These are phyloP conservation scores for Nakazawaea laoshanensis DNA, from an alignment of 805 yeast species.

Conservation along the genomic window DNA sequence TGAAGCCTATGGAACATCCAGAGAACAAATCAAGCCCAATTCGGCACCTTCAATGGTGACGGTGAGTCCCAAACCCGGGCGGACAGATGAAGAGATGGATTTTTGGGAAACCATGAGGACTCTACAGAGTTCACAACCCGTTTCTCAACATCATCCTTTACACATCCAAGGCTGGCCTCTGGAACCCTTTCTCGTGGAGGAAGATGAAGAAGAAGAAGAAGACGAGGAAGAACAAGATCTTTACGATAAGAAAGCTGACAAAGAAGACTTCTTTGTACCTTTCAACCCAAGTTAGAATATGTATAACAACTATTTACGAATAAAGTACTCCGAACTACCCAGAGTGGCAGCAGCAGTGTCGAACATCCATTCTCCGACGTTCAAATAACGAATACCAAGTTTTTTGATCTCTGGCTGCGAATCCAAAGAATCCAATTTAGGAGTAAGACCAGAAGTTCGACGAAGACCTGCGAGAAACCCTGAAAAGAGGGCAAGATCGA, in stretches of 20 bases:
- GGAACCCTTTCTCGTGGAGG: no score
- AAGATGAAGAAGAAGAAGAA: conserved; percentile 19
- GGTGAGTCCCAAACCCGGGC: no score
- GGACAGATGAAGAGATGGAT: conserved; percentile 58
- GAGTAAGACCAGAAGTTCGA: conserved; percentile 61
- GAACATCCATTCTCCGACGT: conserved; percentile 76
- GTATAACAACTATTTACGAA: conserved; percentile 31
- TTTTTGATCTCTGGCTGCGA: conserved; percentile 36
- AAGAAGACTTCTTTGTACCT: conserved; percentile 10
- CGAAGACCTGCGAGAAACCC: conserved; percentile 67
- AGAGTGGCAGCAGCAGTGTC: conserved; percentile 66
- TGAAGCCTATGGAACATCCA: conserved; percentile 7
- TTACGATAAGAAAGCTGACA: not conserved
- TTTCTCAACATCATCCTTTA: conserved; percentile 6
- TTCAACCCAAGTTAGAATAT: conserved; percentile 13
- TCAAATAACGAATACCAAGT: conserved; percentile 60
- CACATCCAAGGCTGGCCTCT: no score
- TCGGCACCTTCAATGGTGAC: no score
- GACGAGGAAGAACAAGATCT: conserved; percentile 18
- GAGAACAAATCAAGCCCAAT: conserved; percentile 6
- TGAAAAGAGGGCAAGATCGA: conserved; percentile 56
- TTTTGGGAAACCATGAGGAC: conserved; percentile 67
- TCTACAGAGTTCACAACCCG: conserved; percentile 15
- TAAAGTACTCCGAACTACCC: conserved; percentile 68
- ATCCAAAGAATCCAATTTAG: conserved; percentile 41